Evolutionary conservation across 345 rosid genomes (phyloP).

Genomic region (Melastoma malabathricum): DNA sequence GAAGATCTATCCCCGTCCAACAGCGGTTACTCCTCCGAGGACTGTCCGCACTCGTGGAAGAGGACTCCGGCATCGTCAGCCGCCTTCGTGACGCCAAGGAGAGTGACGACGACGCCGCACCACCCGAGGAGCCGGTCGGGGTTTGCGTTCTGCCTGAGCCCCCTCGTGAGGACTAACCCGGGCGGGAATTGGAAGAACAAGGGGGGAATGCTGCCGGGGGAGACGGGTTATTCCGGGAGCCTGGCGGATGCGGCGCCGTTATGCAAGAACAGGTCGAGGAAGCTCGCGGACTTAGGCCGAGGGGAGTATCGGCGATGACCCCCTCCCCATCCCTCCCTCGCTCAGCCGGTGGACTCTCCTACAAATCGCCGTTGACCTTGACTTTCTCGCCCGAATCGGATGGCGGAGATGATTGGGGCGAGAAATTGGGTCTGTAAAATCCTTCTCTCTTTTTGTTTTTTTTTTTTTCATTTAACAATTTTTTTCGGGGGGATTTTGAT

Average conservation of each 20-base stretch:
- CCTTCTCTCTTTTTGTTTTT: no score
- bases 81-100: slow-evolving; percentile 13
- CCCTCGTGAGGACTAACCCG: slow-evolving; percentile 83
- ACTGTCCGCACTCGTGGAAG: slow-evolving; percentile 20
- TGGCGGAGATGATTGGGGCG: no score
- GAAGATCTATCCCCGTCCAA: slow-evolving; percentile 24
- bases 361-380: no score
- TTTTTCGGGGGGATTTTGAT: no score
- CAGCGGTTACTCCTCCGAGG: slow-evolving; percentile 14
- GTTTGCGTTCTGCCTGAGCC: slow-evolving; percentile 58
- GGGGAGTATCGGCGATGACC: no score
- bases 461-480: no score
- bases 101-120: background rate
- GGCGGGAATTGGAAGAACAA: slow-evolving; percentile 31
- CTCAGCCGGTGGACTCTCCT: no score
- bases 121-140: slow-evolving; percentile 1
- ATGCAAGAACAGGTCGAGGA: slow-evolving; percentile 74
- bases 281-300: slow-evolving; percentile 76
- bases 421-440: no score
- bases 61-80: slow-evolving; percentile 19
- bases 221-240: slow-evolving; percentile 32
- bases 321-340: no score
- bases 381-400: no score
- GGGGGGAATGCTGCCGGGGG: slow-evolving; percentile 28
- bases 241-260: slow-evolving; percentile 51